These are phyloP conservation scores for Penicillium sp. DNA, from an alignment of 2,329 filamentous ascomycete genomes.

Conservation along the genomic window DNA sequence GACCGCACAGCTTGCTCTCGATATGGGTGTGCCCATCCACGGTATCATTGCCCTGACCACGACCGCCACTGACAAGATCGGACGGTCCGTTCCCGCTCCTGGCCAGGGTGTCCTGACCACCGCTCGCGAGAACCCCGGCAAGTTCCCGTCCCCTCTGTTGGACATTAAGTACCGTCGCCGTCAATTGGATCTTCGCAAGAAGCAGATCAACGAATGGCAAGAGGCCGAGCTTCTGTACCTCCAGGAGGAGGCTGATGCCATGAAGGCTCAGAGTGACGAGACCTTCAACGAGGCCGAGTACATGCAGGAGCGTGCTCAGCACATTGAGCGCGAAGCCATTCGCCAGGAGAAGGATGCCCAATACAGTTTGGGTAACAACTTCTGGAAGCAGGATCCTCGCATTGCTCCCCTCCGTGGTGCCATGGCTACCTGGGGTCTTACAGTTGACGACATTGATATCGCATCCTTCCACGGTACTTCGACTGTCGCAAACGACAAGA, in stretches of 20 bases:
- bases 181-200: constrained; percentile 90
- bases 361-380: constrained; percentile 91
- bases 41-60: constrained; percentile 90
- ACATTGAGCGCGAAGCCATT: constrained; percentile 83
- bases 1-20: constrained; percentile 90
- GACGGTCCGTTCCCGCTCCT: constrained; percentile 91
- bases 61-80: constrained; percentile 98
- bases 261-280: constrained; percentile 72
- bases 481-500: constrained; percentile 98
- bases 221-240: constrained; percentile 92
- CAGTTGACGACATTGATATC: constrained; percentile 89
- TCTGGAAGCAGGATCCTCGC: constrained; percentile 93
- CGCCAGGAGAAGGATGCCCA: constrained; percentile 93
- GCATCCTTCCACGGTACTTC: constrained; percentile 99
- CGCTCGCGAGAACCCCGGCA: constrained; percentile 84
- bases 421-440: constrained; percentile 95
- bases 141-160: constrained; percentile 90
- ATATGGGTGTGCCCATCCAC: constrained; percentile 98
- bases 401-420: constrained; percentile 96
- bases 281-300: constrained; percentile 81
- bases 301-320: constrained; percentile 75
- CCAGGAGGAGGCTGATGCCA: constrained; percentile 86
- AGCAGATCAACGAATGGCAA: constrained; percentile 94
- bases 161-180: constrained; percentile 97
- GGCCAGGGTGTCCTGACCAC: constrained; percentile 96